phyloP scores from a whole-genome alignment of 495 filamentous ascomycete species.

The Penicillium diatomitis region DNA sequence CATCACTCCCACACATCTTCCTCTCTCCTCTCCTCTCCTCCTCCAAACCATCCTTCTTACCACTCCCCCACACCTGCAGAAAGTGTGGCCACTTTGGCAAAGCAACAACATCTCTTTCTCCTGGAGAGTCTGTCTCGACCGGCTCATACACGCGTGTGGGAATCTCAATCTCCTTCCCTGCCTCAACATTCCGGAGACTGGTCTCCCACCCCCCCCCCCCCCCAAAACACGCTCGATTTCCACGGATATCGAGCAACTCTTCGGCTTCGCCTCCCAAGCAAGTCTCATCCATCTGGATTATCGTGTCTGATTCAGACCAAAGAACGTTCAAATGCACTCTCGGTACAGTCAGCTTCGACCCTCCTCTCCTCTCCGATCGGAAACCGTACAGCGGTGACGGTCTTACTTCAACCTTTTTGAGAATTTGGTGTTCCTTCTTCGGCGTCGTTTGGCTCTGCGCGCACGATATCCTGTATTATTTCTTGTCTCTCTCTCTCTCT shows the following conservation, averaged over 20 bases:
- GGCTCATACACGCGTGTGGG: too few relatives aligned
- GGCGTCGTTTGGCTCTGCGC: slow-evolving; percentile 34
- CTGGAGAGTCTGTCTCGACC: too few relatives aligned
- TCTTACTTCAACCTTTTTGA: slow-evolving; percentile 19
- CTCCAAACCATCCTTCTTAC: slow-evolving; percentile 1
- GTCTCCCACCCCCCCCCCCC: too few relatives aligned
- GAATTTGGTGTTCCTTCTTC: slow-evolving; percentile 10
- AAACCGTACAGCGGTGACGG: slow-evolving; percentile 41
- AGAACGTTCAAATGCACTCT: slow-evolving; percentile 43
- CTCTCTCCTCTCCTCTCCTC: neutral
- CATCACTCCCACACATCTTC: neutral
- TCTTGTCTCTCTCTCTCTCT: slow-evolving; percentile 10
- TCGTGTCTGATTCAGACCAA: slow-evolving; percentile 17
- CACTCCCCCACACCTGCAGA: neutral
- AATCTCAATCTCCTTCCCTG: neutral
- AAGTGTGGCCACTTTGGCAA: too few relatives aligned
- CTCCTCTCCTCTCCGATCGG: slow-evolving; percentile 38
- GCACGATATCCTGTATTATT: slow-evolving; percentile 46
- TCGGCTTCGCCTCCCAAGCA: neutral
- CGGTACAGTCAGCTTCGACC: slow-evolving; percentile 30
- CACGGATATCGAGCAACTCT: neutral
- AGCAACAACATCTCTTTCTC: too few relatives aligned
- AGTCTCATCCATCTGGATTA: too few relatives aligned
- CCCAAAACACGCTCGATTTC: too few relatives aligned
- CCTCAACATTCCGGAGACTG: neutral